Percentiles rank a stretch among this genome's conserved stretches.
phyloP scores from a whole-genome alignment of 208 protist genomes.

The Tritrichomonas foetus region DNA sequence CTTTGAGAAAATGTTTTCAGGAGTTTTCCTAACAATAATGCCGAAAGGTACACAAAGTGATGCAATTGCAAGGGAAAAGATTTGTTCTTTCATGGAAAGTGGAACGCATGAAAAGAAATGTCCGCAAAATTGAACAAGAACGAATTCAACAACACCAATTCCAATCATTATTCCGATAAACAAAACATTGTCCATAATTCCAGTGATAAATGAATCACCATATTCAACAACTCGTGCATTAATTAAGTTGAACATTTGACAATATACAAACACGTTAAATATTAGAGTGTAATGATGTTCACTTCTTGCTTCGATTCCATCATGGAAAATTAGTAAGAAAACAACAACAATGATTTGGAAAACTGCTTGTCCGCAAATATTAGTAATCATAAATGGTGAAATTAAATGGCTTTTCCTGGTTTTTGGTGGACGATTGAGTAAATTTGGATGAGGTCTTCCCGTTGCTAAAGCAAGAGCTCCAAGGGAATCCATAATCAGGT shows the following conservation, averaged over 20 bases:
- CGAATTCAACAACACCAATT: neutral
- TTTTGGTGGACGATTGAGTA: conserved; percentile 45
- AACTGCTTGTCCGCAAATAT: neutral
- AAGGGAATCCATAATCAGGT: conserved; percentile 47
- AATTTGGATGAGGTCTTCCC: neutral
- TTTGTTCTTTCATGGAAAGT: neutral
- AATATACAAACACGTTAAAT: conserved; percentile 55
- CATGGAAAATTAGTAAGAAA: conserved; percentile 56
- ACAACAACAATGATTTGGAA: conserved; percentile 41
- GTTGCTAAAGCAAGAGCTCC: conserved; percentile 44
- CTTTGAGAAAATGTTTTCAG: neutral
- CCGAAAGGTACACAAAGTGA: neutral
- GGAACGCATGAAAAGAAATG: neutral
- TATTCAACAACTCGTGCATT: conserved; percentile 44
- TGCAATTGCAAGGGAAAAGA: neutral
- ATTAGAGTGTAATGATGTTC: conserved; percentile 46
- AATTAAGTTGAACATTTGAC: conserved; percentile 54
- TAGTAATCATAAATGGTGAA: conserved; percentile 22
- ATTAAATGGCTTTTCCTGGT: conserved; percentile 42
- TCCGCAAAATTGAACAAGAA: neutral
- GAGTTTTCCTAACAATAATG: neutral
- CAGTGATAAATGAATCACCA: neutral
- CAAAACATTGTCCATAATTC: neutral
- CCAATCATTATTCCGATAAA: neutral
- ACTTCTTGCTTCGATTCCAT: neutral